A percentile compares a stretch with the other conserved stretches of the same genome.
phyloP scores from a whole-genome alignment of 192 early-diverging fungal species.

The Coemansia furcata region DNA sequence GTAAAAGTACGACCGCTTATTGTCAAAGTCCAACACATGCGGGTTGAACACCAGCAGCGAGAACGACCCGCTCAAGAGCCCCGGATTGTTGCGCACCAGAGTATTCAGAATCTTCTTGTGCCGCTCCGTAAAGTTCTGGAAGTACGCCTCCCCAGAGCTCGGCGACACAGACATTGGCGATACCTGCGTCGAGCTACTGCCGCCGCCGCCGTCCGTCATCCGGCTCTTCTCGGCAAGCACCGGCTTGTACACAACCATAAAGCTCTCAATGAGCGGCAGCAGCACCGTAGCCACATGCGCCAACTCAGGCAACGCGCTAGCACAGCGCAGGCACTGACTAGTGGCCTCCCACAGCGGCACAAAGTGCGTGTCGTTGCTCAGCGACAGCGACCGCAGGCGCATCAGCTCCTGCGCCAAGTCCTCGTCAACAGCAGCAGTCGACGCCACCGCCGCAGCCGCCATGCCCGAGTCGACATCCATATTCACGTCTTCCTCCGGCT shows the following conservation, averaged over 20 bases:
- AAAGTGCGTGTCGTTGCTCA: slow-evolving; percentile 52
- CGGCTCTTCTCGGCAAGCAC: slow-evolving; percentile 57
- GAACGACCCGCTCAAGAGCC: slow-evolving; percentile 95
- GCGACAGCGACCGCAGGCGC: slow-evolving; percentile 49
- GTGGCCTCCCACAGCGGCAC: slow-evolving; percentile 74
- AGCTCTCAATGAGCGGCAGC: slow-evolving; percentile 92
- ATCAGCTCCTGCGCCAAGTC: slow-evolving; percentile 24
- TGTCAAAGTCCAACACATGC: slow-evolving; percentile 98
- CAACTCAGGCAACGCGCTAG: slow-evolving; percentile 75
- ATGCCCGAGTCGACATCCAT: slow-evolving; percentile 3
- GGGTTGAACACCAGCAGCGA: slow-evolving; percentile 95
- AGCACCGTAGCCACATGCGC: slow-evolving; percentile 90
- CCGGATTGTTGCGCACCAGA: slow-evolving; percentile 96
- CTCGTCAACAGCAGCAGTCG: slow-evolving; percentile 5
- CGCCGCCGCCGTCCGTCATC: slow-evolving; percentile 3
- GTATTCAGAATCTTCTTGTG: slow-evolving; percentile 96
- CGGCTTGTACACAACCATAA: slow-evolving; percentile 97
- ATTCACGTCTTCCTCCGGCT: slow-evolving; percentile 41
- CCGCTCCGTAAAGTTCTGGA: slow-evolving; percentile 86
- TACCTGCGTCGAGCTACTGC: slow-evolving; percentile 21
- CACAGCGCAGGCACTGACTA: slow-evolving; percentile 68
- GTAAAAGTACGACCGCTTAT: slow-evolving; percentile 97
- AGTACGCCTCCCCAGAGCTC: slow-evolving; percentile 60
- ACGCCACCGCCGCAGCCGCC: neutral
- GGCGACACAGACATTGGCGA: slow-evolving; percentile 14